Evolutionary conservation across 495 filamentous ascomycete genomes (phyloP).

Genomic region (Darksidea phi): DNA sequence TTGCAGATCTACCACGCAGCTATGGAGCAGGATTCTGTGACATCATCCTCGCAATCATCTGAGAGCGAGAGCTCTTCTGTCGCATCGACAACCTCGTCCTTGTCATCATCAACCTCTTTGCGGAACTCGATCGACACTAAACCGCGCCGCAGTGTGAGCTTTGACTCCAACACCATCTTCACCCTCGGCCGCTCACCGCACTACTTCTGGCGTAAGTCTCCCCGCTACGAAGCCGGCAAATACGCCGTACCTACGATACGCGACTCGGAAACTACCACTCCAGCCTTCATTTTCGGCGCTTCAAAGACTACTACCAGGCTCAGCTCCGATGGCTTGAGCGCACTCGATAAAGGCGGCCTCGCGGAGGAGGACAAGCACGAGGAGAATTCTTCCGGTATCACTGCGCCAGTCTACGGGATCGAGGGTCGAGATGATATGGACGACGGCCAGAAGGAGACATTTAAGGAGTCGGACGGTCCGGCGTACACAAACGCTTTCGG

Average conservation of each 20-base stretch:
- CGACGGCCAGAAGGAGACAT: background rate
- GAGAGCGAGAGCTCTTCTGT: background rate
- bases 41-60: too few relatives aligned
- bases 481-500: background rate
- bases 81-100: background rate
- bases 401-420: too few relatives aligned
- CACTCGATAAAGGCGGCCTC: too few relatives aligned
- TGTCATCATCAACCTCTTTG: background rate
- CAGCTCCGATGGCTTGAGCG: too few relatives aligned
- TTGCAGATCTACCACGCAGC: background rate
- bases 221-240: background rate
- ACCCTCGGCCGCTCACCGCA: background rate
- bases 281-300: too few relatives aligned
- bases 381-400: too few relatives aligned
- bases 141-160: background rate
- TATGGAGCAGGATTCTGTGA: background rate
- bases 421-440: background rate
- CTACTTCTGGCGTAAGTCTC: background rate
- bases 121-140: background rate
- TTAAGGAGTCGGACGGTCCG: background rate
- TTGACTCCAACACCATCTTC: background rate
- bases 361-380: too few relatives aligned
- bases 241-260: background rate
- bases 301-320: too few relatives aligned
- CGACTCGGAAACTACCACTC: too few relatives aligned